Evolutionary conservation across 331 rosid species (phyloP).

Genomic region (Prunus yedoensis): DNA sequence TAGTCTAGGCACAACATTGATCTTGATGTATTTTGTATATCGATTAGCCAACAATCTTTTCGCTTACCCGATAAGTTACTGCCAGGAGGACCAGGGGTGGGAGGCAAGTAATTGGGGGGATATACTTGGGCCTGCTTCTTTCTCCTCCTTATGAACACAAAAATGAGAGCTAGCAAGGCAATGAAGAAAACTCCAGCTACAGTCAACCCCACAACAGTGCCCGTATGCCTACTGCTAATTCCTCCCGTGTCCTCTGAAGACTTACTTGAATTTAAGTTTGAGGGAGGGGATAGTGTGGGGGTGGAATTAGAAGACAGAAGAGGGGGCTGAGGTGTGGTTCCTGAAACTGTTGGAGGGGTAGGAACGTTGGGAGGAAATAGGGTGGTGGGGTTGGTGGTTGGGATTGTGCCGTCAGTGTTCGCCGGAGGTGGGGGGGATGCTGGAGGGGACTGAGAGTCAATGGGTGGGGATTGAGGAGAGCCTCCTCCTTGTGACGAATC

Average conservation of each 20-base stretch:
- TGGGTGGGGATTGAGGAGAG: slow-evolving; percentile 1
- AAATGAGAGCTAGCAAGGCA: slow-evolving; percentile 37
- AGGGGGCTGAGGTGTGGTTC: neutral
- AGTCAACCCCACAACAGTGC: slow-evolving; percentile 38
- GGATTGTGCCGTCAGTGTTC: slow-evolving; percentile 1
- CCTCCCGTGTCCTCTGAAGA: neutral
- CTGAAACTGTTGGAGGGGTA: slow-evolving; percentile 14
- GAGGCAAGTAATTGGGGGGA: slow-evolving; percentile 31
- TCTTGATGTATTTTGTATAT: neutral
- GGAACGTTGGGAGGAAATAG: neutral
- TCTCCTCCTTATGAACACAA: slow-evolving; percentile 25
- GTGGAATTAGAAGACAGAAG: neutral
- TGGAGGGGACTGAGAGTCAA: slow-evolving; percentile 7
- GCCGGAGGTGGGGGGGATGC: slow-evolving; percentile 25
- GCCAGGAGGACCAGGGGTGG: slow-evolving; percentile 4
- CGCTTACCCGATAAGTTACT: slow-evolving; percentile 43
- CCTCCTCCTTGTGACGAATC: neutral
- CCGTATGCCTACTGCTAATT: slow-evolving; percentile 5
- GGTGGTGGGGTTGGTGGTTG: slow-evolving; percentile 6
- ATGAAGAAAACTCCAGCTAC: slow-evolving; percentile 46
- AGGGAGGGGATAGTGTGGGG: slow-evolving; percentile 6
- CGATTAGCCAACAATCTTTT: neutral
- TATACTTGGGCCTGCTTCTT: slow-evolving; percentile 27
- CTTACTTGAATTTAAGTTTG: neutral
- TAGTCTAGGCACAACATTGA: too few species aligned